phyloP scores from a whole-genome alignment of 2,329 filamentous ascomycete genomes.

The Aspergillus ochraceoroseus region DNA sequence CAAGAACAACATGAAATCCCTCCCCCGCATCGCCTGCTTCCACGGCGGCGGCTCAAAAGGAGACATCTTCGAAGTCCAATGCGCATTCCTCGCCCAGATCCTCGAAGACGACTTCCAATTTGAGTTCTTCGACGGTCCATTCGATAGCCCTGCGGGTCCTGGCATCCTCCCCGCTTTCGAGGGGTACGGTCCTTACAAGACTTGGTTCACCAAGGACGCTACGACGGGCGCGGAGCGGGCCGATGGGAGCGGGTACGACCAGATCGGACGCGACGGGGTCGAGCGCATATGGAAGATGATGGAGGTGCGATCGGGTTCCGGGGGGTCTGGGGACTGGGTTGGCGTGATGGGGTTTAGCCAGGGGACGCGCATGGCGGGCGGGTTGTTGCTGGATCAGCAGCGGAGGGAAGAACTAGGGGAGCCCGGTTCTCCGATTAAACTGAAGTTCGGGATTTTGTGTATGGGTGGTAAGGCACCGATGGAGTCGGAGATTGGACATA shows the following conservation, averaged over 20 bases:
- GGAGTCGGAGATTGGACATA: conserved; percentile 18
- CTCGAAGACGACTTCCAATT: conserved; percentile 18
- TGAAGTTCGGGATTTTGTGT: conserved; percentile 22
- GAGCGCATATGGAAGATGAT: conserved; percentile 20
- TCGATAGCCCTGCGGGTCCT: conserved; percentile 17
- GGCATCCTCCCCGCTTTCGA: conserved; percentile 23
- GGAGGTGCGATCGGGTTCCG: conserved; percentile 7
- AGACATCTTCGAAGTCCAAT: conserved; percentile 21
- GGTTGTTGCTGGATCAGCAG: conserved; percentile 23
- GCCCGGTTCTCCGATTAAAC: neutral
- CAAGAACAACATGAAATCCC: conserved; percentile 1
- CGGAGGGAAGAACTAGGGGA: conserved; percentile 9
- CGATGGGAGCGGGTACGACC: conserved; percentile 23
- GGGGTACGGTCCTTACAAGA: conserved; percentile 17
- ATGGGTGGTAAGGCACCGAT: conserved; percentile 21
- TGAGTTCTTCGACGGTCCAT: conserved; percentile 23
- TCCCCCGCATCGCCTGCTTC: conserved; percentile 24
- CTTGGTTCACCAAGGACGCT: conserved; percentile 20
- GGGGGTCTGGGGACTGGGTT: conserved; percentile 20
- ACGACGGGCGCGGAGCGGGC: conserved; percentile 5
- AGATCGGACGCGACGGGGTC: conserved; percentile 17
- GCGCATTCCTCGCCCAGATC: conserved; percentile 15
- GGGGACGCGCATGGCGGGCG: conserved; percentile 19
- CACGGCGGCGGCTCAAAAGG: conserved; percentile 23
- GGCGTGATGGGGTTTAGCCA: conserved; percentile 25